Evolutionary conservation across 306 rosid species (phyloP).

Genomic region (Trifolium repens): DNA sequence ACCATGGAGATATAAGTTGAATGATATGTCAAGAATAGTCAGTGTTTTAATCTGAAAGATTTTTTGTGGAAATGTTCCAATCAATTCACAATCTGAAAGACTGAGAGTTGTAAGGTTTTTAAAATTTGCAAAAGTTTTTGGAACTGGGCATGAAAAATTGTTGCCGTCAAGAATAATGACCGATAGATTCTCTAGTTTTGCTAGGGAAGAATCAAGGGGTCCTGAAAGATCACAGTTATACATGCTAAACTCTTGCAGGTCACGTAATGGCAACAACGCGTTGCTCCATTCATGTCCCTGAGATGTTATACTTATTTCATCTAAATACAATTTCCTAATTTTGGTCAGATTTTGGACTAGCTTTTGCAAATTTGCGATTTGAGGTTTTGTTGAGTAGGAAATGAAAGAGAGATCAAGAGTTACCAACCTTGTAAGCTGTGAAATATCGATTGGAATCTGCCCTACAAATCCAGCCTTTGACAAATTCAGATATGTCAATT

Average conservation of each 20-base stretch:
- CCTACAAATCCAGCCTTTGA: not conserved
- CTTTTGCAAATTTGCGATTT: not conserved
- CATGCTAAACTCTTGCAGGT: constrained; percentile 33
- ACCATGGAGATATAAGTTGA: not conserved
- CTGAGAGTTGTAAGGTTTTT: not conserved
- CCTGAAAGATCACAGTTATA: not conserved
- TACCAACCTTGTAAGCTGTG: constrained; percentile 15
- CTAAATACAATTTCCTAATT: constrained; percentile 38
- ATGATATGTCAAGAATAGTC: not conserved
- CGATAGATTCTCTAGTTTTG: not conserved
- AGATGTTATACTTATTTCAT: constrained; percentile 39
- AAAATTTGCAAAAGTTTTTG: constrained; percentile 22
- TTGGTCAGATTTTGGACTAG: constrained; percentile 38
- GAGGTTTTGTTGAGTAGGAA: not conserved
- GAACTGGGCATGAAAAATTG: constrained; percentile 25
- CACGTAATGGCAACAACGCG: constrained; percentile 8
- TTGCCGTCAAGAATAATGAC: not conserved
- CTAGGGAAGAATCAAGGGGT: constrained; percentile 31
- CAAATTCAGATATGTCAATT: constrained; percentile 30
- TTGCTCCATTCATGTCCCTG: constrained; percentile 45
- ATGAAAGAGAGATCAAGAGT: constrained; percentile 37
- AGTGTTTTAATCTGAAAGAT: constrained; percentile 36
- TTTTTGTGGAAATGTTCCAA: constrained; percentile 33
- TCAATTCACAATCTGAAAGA: not conserved
- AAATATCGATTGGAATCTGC: constrained; percentile 33